These are phyloP conservation scores for Sutorius australiensis DNA, from an alignment of 768 basidiomycete species.

Conservation along the genomic window DNA sequence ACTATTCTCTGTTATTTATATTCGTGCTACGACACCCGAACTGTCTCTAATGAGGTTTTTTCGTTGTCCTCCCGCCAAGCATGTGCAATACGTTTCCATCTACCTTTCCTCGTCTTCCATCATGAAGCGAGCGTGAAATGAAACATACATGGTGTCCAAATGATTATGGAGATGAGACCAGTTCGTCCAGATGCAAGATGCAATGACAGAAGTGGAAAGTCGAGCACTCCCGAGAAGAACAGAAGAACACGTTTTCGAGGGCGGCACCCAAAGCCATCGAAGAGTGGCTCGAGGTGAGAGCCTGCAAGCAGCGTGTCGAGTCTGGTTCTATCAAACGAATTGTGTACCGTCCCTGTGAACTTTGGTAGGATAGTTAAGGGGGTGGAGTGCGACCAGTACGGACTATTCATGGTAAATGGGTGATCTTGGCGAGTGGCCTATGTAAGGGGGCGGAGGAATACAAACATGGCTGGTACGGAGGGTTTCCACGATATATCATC, in stretches of 20 bases:
- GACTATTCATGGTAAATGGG: constrained; percentile 17
- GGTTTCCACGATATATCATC: constrained; percentile 34
- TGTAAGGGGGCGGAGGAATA: constrained; percentile 5
- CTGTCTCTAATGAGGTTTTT: constrained; percentile 1
- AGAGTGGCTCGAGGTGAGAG: constrained; percentile 31
- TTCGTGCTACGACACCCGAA: neutral
- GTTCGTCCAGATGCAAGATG: constrained; percentile 30
- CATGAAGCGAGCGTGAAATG: constrained; percentile 19
- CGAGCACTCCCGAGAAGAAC: constrained; percentile 35
- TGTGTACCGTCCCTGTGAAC: constrained; percentile 8
- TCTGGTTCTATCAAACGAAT: constrained; percentile 32
- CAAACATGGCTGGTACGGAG: constrained; percentile 18
- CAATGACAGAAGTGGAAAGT: constrained; percentile 29
- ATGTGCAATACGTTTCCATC: constrained; percentile 27
- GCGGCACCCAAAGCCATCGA: constrained; percentile 10
- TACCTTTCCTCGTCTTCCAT: constrained; percentile 20
- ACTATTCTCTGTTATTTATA: neutral
- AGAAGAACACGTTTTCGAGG: constrained; percentile 28
- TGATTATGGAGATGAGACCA: constrained; percentile 8
- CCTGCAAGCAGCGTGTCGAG: constrained; percentile 26
- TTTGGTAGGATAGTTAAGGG: constrained; percentile 28
- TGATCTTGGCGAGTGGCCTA: constrained; percentile 28
- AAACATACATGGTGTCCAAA: constrained; percentile 12
- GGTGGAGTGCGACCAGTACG: neutral
- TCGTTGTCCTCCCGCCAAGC: constrained; percentile 25